phyloP scores from a whole-genome alignment of 345 rosid species.

The Corchorus capsularis region DNA sequence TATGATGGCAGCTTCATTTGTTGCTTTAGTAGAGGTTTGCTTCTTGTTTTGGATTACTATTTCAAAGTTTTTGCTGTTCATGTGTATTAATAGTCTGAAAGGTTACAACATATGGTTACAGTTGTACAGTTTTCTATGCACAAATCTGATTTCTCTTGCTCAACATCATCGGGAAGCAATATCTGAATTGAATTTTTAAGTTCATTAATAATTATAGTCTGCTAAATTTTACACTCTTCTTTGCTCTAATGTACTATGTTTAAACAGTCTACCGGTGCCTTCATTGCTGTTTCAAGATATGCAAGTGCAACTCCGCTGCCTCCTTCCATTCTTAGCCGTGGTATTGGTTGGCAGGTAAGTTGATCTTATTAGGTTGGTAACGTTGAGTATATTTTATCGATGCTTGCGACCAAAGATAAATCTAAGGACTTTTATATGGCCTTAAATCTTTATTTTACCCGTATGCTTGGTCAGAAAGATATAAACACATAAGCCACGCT shows the following conservation, averaged over 20 bases:
- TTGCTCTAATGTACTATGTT: slow-evolving; percentile 16
- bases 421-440: neutral
- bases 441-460: neutral
- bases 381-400: neutral
- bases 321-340: slow-evolving; percentile 93
- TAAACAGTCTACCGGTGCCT: slow-evolving; percentile 86
- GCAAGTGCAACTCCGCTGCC: slow-evolving; percentile 95
- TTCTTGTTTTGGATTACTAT: slow-evolving; percentile 5
- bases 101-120: neutral
- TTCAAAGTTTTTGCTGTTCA: neutral
- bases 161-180: neutral
- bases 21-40: slow-evolving; percentile 85
- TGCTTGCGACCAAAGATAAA: neutral
- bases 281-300: slow-evolving; percentile 79
- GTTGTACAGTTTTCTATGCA: neutral
- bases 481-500: neutral
- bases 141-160: neutral
- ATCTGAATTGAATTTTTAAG: neutral
- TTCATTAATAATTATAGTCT: neutral
- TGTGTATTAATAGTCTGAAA: neutral
- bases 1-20: slow-evolving; percentile 94
- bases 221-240: neutral
- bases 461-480: neutral
- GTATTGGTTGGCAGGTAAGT: slow-evolving; percentile 97
- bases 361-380: slow-evolving; percentile 3